Conservation (phyloP, 495 filamentous ascomycete species). For the Clavariopsis aquatica region DNA sequence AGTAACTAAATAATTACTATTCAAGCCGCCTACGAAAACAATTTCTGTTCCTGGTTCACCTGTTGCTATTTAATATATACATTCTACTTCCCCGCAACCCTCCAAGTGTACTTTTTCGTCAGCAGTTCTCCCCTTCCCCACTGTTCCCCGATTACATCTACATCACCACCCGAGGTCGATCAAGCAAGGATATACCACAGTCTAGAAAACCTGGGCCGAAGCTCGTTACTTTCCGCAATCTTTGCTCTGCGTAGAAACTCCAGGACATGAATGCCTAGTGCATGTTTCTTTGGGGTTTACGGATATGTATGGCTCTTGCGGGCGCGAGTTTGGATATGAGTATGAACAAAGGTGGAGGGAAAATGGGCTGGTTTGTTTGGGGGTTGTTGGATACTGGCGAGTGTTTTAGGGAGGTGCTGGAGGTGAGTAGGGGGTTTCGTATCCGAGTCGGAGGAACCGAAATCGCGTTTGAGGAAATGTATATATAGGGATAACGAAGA, state of each 20-base stretch:
- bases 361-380: constrained; percentile 48
- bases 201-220: constrained; percentile 51
- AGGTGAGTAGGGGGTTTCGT: too few relatives aligned
- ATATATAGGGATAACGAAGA: too few relatives aligned
- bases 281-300: constrained; percentile 44
- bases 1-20: too few relatives aligned
- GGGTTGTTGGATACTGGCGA: constrained; percentile 49
- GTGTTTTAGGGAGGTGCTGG: constrained; percentile 42
- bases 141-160: not conserved
- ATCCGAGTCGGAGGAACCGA: too few relatives aligned
- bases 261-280: constrained; percentile 43
- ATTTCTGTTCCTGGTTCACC: too few relatives aligned
- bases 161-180: constrained; percentile 7
- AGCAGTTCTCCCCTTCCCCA: not conserved
- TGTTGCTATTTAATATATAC: too few relatives aligned
- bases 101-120: constrained; percentile 9
- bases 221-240: constrained; percentile 36
- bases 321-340: constrained; percentile 31
- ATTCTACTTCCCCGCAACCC: too few relatives aligned
- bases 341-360: constrained; percentile 47
- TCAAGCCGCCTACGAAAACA: too few relatives aligned
- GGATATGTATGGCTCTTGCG: constrained; percentile 38
- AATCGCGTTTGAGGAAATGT: too few relatives aligned
- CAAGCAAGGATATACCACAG: constrained; percentile 8
- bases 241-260: constrained; percentile 19